Evolutionary conservation across 1,284 basidiomycete species (phyloP), one percentile per base, ranked within the genome.

Genomic region (Gymnopus androsaceus): DNA sequence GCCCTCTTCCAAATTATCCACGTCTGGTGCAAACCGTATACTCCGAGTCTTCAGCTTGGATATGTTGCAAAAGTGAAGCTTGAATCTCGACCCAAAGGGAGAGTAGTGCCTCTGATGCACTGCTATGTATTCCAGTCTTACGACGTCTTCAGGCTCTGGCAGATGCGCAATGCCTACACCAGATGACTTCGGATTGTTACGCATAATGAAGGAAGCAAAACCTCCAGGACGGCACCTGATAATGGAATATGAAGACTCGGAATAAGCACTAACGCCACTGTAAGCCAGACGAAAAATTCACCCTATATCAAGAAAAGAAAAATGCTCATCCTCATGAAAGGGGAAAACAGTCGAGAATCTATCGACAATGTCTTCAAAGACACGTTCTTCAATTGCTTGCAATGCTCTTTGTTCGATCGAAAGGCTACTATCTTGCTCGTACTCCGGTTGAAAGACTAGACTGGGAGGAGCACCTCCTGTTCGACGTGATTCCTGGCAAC

Each of bases 211-310:
- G 1, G 66, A 66, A 12, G 67, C 66, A 52, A 73, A 72, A 0
- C 72, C 69, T 17, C 71, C 70, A 0, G 69, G 70, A 21, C 69
- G 68, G 48, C 71, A 73, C 30, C 71, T 74, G 34, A 4, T 23
- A 40, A 54, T 17, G n/a, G n/a, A n/a, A n/a, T n/a, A 11, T 9
- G 1, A 46, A 17, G n/a, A 56, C n/a, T 46, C n/a, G n/a, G 41
- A 4, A 14, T 15, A 19, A 23, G 25, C 14, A 6, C 14, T 27
- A 23, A 23, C 5, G 42, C 15, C 15, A 25, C 19, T 14, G 25
- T 19, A 14, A 9, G 8, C 28, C 21, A 15, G 33, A 12, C 11
- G n/a, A 30, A 30, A 9, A 15, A 44, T 40, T 42, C 23, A 53
- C 51, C 41, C 51, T 3, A 53, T 11, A 45, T 53, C 36, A n/a